A percentile compares a stretch with the other conserved stretches of the same genome.
Evolutionary conservation across 768 basidiomycete genomes (phyloP).

Genomic region (Pulveroboletus sp.): DNA sequence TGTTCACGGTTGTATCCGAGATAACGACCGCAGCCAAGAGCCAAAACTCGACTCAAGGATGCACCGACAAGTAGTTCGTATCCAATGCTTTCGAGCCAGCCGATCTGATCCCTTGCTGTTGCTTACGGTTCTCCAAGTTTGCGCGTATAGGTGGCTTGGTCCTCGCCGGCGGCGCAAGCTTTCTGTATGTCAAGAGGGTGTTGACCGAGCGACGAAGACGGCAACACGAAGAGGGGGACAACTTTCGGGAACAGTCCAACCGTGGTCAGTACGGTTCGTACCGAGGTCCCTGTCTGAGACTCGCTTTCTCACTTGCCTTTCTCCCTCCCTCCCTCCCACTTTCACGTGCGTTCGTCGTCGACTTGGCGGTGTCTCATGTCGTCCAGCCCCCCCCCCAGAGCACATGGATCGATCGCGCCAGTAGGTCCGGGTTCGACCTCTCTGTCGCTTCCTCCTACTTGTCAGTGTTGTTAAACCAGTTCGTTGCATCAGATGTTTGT

Average conservation of each 20-base stretch:
- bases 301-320: constrained; percentile 10
- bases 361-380: background rate
- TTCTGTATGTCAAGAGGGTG: constrained; percentile 29
- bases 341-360: background rate
- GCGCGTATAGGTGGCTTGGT: constrained; percentile 27
- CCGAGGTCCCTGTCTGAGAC: background rate
- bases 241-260: constrained; percentile 6
- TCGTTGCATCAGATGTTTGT: background rate
- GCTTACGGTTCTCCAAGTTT: constrained; percentile 8
- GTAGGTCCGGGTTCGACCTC: constrained; percentile 1
- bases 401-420: constrained; percentile 3
- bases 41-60: background rate
- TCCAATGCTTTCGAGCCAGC: background rate
- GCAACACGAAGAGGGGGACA: constrained; percentile 17
- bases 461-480: background rate
- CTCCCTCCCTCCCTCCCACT: background rate
- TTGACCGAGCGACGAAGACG: constrained; percentile 24
- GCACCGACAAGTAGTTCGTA: constrained; percentile 19
- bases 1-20: constrained; percentile 1
- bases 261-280: background rate
- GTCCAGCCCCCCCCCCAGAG: constrained; percentile 4
- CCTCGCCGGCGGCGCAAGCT: constrained; percentile 26
- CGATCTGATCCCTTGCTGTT: background rate
- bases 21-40: background rate
- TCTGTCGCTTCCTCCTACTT: background rate